A percentile compares a stretch with the other conserved stretches of the same genome.
Evolutionary conservation across 208 protist species (phyloP).

Genomic region (Crithidia mellificae): DNA sequence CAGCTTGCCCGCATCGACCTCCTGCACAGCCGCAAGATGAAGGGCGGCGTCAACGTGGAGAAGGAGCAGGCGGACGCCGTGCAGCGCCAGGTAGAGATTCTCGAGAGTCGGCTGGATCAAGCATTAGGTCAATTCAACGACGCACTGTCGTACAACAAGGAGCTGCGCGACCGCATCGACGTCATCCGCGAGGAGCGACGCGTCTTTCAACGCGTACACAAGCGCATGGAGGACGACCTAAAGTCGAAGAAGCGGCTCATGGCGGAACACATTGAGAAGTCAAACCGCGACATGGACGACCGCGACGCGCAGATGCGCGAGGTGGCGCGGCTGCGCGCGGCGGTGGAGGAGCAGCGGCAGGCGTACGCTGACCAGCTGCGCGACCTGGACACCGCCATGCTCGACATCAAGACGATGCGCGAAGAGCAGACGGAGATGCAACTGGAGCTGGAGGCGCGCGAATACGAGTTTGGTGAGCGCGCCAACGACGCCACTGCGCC

Average conservation of each 20-base stretch:
- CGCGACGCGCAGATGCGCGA: conserved; percentile 87
- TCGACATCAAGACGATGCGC: conserved; percentile 88
- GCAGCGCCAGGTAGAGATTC: conserved; percentile 92
- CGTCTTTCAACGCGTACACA: conserved; percentile 97
- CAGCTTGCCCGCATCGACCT: conserved; percentile 87
- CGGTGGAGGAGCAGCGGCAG: conserved; percentile 78
- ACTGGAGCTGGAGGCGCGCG: conserved; percentile 80
- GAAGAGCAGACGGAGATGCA: conserved; percentile 83
- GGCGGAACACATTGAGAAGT: conserved; percentile 94
- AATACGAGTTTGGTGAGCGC: conserved; percentile 78
- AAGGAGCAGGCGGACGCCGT: conserved; percentile 89
- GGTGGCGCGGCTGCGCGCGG: conserved; percentile 77
- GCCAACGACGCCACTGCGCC: conserved; percentile 34
- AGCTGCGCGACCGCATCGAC: conserved; percentile 95
- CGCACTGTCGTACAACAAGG: conserved; percentile 93
- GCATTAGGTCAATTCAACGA: conserved; percentile 97
- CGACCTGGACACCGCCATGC: conserved; percentile 80
- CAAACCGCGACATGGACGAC: conserved; percentile 95
- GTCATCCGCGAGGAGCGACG: conserved; percentile 94
- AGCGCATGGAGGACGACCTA: conserved; percentile 94
- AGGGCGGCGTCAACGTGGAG: conserved; percentile 90
- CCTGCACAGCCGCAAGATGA: conserved; percentile 80
- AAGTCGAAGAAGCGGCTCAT: conserved; percentile 92
- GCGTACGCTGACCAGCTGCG: conserved; percentile 76
- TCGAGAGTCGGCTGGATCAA: conserved; percentile 96